These are phyloP conservation scores for Chrysoporthe austroafricana DNA, from an alignment of 2,329 filamentous ascomycete genomes.

Conservation along the genomic window DNA sequence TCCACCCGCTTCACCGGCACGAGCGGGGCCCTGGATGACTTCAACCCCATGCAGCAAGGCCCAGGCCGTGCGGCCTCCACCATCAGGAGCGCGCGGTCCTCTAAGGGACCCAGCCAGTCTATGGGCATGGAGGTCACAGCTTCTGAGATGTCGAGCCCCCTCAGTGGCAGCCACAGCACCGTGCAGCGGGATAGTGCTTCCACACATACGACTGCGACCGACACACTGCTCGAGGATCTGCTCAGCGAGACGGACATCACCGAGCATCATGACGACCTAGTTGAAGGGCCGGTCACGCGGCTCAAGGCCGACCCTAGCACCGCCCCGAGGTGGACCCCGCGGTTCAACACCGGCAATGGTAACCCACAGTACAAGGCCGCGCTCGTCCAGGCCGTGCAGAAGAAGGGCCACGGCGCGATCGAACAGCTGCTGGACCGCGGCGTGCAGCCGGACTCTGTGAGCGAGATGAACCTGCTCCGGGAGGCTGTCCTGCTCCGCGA, in stretches of 20 bases:
- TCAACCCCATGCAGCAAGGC: not conserved
- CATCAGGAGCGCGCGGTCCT: conserved; percentile 31
- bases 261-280: conserved; percentile 20
- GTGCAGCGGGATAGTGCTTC: conserved; percentile 36
- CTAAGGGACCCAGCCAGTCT: conserved; percentile 24
- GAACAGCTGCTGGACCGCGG: conserved; percentile 63
- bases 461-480: conserved; percentile 53
- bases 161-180: conserved; percentile 18
- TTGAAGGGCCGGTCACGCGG: conserved; percentile 47
- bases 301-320: conserved; percentile 53
- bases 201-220: conserved; percentile 38
- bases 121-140: conserved; percentile 23
- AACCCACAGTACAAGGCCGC: conserved; percentile 50
- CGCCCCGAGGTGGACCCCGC: conserved; percentile 57
- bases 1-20: conserved; percentile 20
- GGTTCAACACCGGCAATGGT: conserved; percentile 48
- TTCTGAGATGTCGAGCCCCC: conserved; percentile 27
- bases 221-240: conserved; percentile 41
- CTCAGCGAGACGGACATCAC: conserved; percentile 45
- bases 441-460: conserved; percentile 53
- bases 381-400: conserved; percentile 58
- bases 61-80: conserved; percentile 32
- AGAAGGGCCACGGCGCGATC: conserved; percentile 58
- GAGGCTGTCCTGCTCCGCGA: conserved; percentile 58
- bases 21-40: conserved; percentile 6